Percentiles rank a stretch among this genome's conserved stretches.
These are phyloP conservation scores for Eutrema japonicum DNA, from an alignment of 345 rosid genomes.

Conservation along the genomic window DNA sequence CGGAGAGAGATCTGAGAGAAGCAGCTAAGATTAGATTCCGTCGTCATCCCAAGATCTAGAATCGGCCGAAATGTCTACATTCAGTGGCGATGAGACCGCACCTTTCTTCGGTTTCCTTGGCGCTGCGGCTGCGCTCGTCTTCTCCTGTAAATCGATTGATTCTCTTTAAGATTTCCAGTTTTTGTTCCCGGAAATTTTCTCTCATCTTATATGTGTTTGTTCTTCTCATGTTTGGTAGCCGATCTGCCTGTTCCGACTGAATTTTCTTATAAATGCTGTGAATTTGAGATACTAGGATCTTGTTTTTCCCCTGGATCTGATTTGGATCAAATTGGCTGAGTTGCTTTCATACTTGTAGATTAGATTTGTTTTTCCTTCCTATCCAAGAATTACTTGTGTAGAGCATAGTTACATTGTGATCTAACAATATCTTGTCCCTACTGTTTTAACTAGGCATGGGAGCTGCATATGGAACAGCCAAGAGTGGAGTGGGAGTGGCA, in stretches of 20 bases:
- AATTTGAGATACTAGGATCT: neutral
- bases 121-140: conserved; percentile 49
- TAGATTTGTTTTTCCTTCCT: neutral
- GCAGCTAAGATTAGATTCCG: conserved; percentile 25
- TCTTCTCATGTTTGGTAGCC: conserved; percentile 2
- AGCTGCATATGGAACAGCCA: conserved; percentile 95
- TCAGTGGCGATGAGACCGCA: conserved; percentile 52
- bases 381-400: conserved; percentile 15
- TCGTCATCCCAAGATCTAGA: conserved; percentile 41
- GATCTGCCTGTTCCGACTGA: conserved; percentile 23
- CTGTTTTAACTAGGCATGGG: conserved; percentile 71
- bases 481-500: conserved; percentile 95
- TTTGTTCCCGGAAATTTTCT: neutral
- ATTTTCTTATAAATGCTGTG: conserved; percentile 9
- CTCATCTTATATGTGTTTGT: neutral
- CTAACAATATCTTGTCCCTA: conserved; percentile 15
- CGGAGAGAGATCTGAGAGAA: conserved; percentile 33
- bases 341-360: conserved; percentile 7
- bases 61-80: conserved; percentile 41
- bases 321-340: neutral
- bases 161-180: neutral
- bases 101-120: conserved; percentile 53
- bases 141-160: conserved; percentile 39
- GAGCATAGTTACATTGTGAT: neutral
- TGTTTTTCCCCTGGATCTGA: neutral